Conservation (phyloP, 176 grass and related monocot species). For the Elaeis guineensis region DNA sequence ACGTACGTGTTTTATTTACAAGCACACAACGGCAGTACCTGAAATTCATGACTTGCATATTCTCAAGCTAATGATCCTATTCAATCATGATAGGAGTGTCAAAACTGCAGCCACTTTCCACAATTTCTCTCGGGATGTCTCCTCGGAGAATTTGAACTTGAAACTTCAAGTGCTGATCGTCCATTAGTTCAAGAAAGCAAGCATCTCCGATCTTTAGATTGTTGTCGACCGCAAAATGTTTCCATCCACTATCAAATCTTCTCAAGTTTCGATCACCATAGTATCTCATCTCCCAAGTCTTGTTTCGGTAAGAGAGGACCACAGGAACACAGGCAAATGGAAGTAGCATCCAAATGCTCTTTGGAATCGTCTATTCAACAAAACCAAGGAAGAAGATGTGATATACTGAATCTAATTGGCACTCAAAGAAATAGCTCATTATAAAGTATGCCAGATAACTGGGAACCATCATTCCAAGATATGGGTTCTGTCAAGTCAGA, state of each 20-base stretch:
- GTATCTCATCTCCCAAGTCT: conserved; percentile 26
- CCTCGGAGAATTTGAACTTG: conserved; percentile 35
- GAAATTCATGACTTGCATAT: too few species aligned
- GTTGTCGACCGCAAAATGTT: conserved; percentile 27
- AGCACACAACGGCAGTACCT: too few species aligned
- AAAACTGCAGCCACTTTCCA: conserved; percentile 14
- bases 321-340: neutral
- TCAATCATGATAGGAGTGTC: conserved; percentile 28
- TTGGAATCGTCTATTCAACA: conserved; percentile 22
- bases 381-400: neutral
- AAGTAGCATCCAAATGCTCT: conserved; percentile 12
- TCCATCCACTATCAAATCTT: conserved; percentile 22
- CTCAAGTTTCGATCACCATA: conserved; percentile 11
- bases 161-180: neutral
- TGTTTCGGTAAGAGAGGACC: conserved; percentile 20
- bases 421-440: too few species aligned
- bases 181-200: conserved; percentile 31
- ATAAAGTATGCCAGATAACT: too few species aligned
- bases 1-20: too few species aligned
- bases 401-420: too few species aligned
- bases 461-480: too few species aligned
- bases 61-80: neutral
- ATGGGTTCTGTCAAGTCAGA: too few species aligned
- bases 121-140: conserved; percentile 27
- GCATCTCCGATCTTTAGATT: conserved; percentile 25